Percentiles rank a stretch among this genome's conserved stretches.
These are phyloP conservation scores for Ophiocordyceps sinensis DNA, from an alignment of 2,329 filamentous ascomycete genomes.

Conservation along the genomic window DNA sequence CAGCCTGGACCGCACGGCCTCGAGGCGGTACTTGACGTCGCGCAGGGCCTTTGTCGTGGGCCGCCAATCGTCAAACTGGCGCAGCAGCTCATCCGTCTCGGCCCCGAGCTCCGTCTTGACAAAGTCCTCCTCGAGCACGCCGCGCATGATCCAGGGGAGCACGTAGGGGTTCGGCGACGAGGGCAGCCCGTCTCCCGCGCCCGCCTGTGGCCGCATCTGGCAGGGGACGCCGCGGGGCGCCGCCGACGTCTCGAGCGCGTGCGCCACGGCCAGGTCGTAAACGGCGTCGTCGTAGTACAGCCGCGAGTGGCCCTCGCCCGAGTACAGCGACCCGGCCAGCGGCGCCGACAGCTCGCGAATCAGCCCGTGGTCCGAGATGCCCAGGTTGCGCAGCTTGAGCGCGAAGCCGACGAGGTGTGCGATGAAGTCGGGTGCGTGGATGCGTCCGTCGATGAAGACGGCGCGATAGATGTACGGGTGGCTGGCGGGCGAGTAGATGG, in stretches of 20 bases:
- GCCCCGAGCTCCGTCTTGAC: slow-evolving; percentile 66
- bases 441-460: slow-evolving; percentile 87
- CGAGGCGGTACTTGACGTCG: slow-evolving; percentile 88
- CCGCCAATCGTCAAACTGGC: slow-evolving; percentile 87
- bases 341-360: slow-evolving; percentile 80
- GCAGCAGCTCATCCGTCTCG: slow-evolving; percentile 68
- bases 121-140: slow-evolving; percentile 79
- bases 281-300: slow-evolving; percentile 82
- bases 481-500: slow-evolving; percentile 68
- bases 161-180: slow-evolving; percentile 68
- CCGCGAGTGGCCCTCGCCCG: slow-evolving; percentile 83
- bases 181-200: slow-evolving; percentile 13
- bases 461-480: slow-evolving; percentile 92
- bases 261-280: slow-evolving; percentile 64
- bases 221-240: slow-evolving; percentile 24
- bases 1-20: slow-evolving; percentile 79
- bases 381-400: slow-evolving; percentile 85
- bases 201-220: slow-evolving; percentile 9
- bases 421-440: slow-evolving; percentile 88
- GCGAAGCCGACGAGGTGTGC: slow-evolving; percentile 86
- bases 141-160: slow-evolving; percentile 90
- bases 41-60: slow-evolving; percentile 81
- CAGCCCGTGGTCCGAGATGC: slow-evolving; percentile 82
- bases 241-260: slow-evolving; percentile 57
- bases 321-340: slow-evolving; percentile 80